A percentile compares a stretch with the other conserved stretches of the same genome.
phyloP scores from a whole-genome alignment of 2,329 filamentous ascomycete genomes.

The Dendrostoma leiphaemia region DNA sequence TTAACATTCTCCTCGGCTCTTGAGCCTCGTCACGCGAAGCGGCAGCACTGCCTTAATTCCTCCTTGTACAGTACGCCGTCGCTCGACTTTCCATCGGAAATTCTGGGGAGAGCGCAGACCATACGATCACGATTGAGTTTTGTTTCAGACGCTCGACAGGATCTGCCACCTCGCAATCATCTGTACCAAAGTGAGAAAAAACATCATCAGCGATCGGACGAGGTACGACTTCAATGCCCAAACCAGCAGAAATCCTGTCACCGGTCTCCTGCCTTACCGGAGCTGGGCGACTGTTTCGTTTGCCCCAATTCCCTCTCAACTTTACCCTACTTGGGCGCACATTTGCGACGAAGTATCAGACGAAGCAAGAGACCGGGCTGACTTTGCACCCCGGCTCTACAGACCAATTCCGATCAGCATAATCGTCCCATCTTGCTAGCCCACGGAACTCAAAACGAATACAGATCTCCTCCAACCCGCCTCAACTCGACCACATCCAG shows the following conservation, averaged over 20 bases:
- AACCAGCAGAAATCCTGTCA: neutral
- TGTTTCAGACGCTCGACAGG: neutral
- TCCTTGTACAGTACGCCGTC: conserved; percentile 16
- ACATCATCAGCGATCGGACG: neutral
- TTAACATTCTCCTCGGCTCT: conserved; percentile 13
- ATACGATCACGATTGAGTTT: conserved; percentile 3
- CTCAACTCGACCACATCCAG: neutral
- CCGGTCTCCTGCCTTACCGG: neutral
- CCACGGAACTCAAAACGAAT: conserved; percentile 5
- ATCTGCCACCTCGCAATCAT: conserved; percentile 1
- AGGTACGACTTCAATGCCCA: conserved; percentile 1
- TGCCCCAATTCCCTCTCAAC: conserved; percentile 13
- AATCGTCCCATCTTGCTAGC: conserved; percentile 14
- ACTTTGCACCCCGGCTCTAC: conserved; percentile 6
- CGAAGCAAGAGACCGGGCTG: conserved; percentile 25
- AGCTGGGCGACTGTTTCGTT: conserved; percentile 2
- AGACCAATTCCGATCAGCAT: conserved; percentile 12
- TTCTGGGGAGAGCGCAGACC: conserved; percentile 9
- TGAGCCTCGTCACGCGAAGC: conserved; percentile 5
- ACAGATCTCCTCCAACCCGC: conserved; percentile 6
- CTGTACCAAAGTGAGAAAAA: neutral
- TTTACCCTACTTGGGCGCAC: conserved; percentile 12
- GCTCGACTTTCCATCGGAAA: conserved; percentile 8
- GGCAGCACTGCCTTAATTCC: conserved; percentile 24
- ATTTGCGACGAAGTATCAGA: conserved; percentile 17